These are phyloP conservation scores for Xerocomellus amylosporus DNA, from an alignment of 768 basidiomycete genomes.

Conservation along the genomic window DNA sequence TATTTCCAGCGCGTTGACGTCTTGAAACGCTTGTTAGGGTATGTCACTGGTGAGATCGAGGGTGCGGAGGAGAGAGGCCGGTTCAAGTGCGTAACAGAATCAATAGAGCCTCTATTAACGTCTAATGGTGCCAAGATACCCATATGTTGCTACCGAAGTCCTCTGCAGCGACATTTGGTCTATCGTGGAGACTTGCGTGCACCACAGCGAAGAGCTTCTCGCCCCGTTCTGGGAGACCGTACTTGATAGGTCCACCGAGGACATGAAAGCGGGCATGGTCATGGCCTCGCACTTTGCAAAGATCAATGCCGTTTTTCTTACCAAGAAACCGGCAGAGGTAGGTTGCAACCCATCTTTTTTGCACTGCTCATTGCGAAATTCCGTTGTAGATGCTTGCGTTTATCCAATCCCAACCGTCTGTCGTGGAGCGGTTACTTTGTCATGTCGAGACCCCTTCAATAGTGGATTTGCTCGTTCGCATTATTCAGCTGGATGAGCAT, in stretches of 20 bases:
- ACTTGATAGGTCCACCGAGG: constrained; percentile 73
- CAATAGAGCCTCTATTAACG: neutral
- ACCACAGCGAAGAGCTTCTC: constrained; percentile 66
- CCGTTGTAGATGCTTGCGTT: constrained; percentile 81
- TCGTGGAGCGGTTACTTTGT: constrained; percentile 77
- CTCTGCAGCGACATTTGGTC: constrained; percentile 95
- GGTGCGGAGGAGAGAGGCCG: constrained; percentile 72
- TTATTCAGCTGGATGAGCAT: constrained; percentile 86
- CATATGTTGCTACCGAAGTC: constrained; percentile 90
- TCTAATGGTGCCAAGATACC: constrained; percentile 57
- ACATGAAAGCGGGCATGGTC: constrained; percentile 82
- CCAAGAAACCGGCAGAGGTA: constrained; percentile 88
- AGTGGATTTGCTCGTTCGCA: constrained; percentile 86
- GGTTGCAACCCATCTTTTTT: constrained; percentile 26
- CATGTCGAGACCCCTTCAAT: constrained; percentile 90
- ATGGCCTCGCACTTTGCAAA: constrained; percentile 95
- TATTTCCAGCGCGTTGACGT: constrained; percentile 84
- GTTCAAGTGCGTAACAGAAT: constrained; percentile 65
- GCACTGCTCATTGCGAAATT: constrained; percentile 16
- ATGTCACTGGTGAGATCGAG: constrained; percentile 86
- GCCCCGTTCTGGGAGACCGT: constrained; percentile 91
- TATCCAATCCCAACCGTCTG: constrained; percentile 76
- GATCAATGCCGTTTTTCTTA: constrained; percentile 85
- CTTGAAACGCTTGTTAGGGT: constrained; percentile 73
- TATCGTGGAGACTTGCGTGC: constrained; percentile 85